These are phyloP conservation scores for Chaetomium sp. DNA, from an alignment of 2,329 filamentous ascomycete genomes.

Conservation along the genomic window DNA sequence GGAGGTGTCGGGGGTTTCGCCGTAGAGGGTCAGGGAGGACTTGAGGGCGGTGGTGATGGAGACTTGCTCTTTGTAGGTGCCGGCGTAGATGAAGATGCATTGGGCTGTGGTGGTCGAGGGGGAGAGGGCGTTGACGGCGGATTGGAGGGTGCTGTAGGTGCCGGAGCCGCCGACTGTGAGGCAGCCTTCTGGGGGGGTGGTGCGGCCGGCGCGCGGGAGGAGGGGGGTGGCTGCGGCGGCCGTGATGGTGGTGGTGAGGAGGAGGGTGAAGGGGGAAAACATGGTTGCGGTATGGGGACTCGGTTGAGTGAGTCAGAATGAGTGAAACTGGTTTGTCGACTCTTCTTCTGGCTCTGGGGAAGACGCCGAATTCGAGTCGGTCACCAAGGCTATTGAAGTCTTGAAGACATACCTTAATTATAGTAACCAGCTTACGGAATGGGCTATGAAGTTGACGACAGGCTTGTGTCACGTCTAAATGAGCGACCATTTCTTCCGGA, in stretches of 20 bases:
- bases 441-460: no score
- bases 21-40: conserved; percentile 44
- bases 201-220: conserved; percentile 12
- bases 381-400: background rate
- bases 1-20: conserved; percentile 48
- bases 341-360: background rate
- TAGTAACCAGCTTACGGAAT: no score
- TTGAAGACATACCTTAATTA: background rate
- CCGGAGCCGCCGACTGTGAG: conserved; percentile 22
- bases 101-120: conserved; percentile 42
- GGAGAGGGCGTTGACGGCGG: conserved; percentile 53
- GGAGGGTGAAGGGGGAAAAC: background rate
- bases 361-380: background rate
- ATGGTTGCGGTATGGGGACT: background rate
- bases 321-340: background rate
- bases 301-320: background rate
- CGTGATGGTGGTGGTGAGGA: conserved; percentile 4
- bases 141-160: conserved; percentile 35
- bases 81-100: conserved; percentile 56
- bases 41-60: conserved; percentile 41
- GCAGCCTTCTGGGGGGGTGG: conserved; percentile 18
- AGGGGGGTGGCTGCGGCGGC: background rate
- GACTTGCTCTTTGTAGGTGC: conserved; percentile 57
- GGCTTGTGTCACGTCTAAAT: no score
- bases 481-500: no score